These are phyloP conservation scores for Jaltomata sinuosa DNA, from an alignment of 257 asterid species.

Conservation along the genomic window DNA sequence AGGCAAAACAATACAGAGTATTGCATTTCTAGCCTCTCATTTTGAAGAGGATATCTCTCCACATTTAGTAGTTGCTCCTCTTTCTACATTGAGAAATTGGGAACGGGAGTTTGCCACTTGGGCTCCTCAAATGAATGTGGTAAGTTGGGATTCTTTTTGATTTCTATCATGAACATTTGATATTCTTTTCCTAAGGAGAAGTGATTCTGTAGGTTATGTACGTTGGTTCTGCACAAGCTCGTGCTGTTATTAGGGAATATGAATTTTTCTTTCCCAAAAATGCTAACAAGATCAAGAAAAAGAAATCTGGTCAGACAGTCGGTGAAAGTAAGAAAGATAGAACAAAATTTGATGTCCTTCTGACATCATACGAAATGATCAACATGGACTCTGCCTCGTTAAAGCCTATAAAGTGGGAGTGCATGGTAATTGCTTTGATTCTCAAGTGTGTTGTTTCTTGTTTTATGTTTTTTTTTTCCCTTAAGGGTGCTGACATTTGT, in stretches of 20 bases:
- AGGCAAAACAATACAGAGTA: conserved; percentile 98
- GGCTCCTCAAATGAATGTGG: conserved; percentile 99
- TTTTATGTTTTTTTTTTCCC: conserved; percentile 2
- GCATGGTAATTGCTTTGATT: conserved; percentile 56
- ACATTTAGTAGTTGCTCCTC: conserved; percentile 96
- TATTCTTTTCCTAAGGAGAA: conserved; percentile 12
- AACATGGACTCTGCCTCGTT: conserved; percentile 67
- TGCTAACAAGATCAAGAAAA: conserved; percentile 67
- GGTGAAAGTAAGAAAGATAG: conserved; percentile 77
- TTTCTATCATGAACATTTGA: background rate
- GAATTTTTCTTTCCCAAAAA: conserved; percentile 80
- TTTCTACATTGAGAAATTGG: conserved; percentile 96
- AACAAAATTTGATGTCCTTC: conserved; percentile 90
- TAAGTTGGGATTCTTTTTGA: conserved; percentile 31
- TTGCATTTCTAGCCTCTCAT: conserved; percentile 89
- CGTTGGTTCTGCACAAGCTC: conserved; percentile 77
- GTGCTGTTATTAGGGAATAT: conserved; percentile 67
- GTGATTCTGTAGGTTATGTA: conserved; percentile 82
- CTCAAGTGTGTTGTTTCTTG: conserved; percentile 1
- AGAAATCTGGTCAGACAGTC: conserved; percentile 55
- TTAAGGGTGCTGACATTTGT: conserved; percentile 7
- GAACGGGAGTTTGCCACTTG: conserved; percentile 97
- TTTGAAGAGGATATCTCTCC: conserved; percentile 69
- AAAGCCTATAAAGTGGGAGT: conserved; percentile 88
- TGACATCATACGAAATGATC: conserved; percentile 94